phyloP scores from a whole-genome alignment of 352 stramenopile species.

The Pythium scleroteichum region DNA sequence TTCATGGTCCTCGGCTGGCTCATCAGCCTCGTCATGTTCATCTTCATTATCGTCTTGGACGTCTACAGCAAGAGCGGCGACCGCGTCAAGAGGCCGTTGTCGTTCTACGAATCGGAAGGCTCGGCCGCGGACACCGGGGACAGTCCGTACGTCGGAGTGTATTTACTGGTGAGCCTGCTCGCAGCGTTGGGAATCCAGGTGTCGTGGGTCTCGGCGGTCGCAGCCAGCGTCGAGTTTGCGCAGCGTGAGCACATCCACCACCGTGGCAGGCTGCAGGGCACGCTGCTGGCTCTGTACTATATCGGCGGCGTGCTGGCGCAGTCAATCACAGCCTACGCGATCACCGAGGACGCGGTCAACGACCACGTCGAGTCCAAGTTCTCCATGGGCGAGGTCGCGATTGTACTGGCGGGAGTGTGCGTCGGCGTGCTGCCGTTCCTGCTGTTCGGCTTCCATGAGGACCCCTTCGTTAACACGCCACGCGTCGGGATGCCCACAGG shows the following conservation, averaged over 20 bases:
- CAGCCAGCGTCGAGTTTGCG: conserved; percentile 24
- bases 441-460: conserved; percentile 4
- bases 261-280: conserved; percentile 19
- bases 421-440: conserved; percentile 7
- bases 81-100: neutral
- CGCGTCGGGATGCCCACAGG: neutral
- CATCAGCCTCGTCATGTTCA: conserved; percentile 13
- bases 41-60: conserved; percentile 6
- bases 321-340: neutral
- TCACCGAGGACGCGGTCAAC: neutral
- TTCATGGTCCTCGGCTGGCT: conserved; percentile 69
- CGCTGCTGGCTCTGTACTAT: conserved; percentile 13
- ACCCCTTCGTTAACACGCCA: neutral
- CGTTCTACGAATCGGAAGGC: neutral
- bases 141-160: neutral
- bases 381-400: neutral
- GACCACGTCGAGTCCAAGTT: conserved; percentile 5
- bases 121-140: neutral
- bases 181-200: conserved; percentile 17
- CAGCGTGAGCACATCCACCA: conserved; percentile 23
- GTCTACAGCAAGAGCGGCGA: conserved; percentile 2
- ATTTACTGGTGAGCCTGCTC: conserved; percentile 13
- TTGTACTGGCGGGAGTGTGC: neutral
- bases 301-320: conserved; percentile 1
- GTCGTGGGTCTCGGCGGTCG: conserved; percentile 17